Base-by-base conservation (phyloP, 1,139 yeast genomes). In the Saccharomyces uvarum region DNA sequence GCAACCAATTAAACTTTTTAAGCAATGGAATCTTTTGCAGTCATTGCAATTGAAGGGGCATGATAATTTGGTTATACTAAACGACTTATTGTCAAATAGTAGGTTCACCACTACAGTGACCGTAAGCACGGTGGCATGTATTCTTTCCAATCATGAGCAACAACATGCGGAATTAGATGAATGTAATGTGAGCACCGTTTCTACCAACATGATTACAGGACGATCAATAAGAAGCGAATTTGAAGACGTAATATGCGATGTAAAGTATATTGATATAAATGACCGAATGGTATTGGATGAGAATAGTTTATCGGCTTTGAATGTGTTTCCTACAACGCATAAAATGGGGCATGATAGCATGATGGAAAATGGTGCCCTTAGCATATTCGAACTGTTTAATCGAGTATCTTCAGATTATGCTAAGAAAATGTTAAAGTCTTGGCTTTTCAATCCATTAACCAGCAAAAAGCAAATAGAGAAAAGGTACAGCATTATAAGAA, bases 371-470 rank as follows among this genome's bases (percentile, higher is more conserved):
- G 63, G 60, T 1, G 52, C 38, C 46, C 57, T 54, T 3, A 66
- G 71, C 2, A 47, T 72, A 1, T 62, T 58, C 14, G 67, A 67
- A 11, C 51, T 72, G 11, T 51, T 74, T 4, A 58, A 65, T 50
- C 60, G 62, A 24, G 69, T 73, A 1, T 64, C 65, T 5, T 65
- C 77, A 0, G 61, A 61, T 2, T 58, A 67, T 11, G 75, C 78
- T 0, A 62, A 63, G 33, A 57, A 59, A 14, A 53, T 73, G 3
- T 56, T 76, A 41, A 65, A 61, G 42, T 61, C 64, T 4, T 74
- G 76, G 75, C 57, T 76, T 14, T 53, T 67, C 16, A 67, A 70
- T 42, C 79, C 79, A 0, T 59, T 73, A 3, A 59, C 64, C 2
- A 60, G 71, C 29, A 51, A 63, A 2, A 52, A 54, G 0, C 48